A percentile compares a stretch with the other conserved stretches of the same genome.
Conservation (phyloP, 108 stramenopile genomes). For the Aurantiochytrium sp. region DNA sequence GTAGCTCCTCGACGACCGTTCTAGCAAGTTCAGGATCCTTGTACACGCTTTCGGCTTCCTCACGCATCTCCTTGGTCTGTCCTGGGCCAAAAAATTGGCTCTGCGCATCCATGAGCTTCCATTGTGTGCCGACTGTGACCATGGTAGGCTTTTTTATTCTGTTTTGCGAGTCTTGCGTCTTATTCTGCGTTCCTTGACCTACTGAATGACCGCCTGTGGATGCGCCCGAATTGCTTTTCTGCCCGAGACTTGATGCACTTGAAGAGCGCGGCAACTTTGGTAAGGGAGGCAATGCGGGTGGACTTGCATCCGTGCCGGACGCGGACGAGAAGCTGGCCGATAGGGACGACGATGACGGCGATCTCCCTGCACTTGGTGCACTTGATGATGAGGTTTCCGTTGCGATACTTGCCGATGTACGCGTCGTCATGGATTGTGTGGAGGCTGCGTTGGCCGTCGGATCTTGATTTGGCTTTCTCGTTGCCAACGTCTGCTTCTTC, state of each 20-base stretch:
- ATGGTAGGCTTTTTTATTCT: not conserved
- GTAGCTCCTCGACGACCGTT: not conserved
- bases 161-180: not conserved
- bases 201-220: not conserved
- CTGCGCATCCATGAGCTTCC: constrained; percentile 13
- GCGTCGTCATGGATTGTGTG: no score
- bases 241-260: no score
- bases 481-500: not conserved
- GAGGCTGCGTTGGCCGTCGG: no score
- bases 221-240: no score
- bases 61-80: not conserved
- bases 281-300: not conserved
- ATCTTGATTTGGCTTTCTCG: not conserved
- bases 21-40: not conserved
- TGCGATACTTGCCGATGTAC: no score
- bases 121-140: not conserved
- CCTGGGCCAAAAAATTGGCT: not conserved
- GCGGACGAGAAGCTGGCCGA: no score
- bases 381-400: no score
- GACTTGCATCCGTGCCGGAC: not conserved
- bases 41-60: not conserved
- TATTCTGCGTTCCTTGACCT: not conserved
- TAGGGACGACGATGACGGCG: no score
- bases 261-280: not conserved
- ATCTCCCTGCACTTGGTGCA: no score